A percentile compares a stretch with the other conserved stretches of the same genome.
These are phyloP conservation scores for Apium graveolens DNA, from an alignment of 129 eudicot genomes.

Conservation along the genomic window DNA sequence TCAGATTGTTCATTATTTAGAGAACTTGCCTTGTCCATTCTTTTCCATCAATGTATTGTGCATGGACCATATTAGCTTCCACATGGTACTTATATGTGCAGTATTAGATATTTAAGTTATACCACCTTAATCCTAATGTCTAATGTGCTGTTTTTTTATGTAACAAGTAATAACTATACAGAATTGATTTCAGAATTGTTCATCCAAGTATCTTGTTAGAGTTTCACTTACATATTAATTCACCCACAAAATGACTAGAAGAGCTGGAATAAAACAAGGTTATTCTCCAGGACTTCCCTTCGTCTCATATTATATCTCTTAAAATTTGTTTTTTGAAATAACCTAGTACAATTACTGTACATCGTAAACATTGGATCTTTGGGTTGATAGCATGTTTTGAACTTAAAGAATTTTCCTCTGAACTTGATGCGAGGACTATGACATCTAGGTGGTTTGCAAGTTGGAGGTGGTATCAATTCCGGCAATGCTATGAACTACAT, in stretches of 20 bases:
- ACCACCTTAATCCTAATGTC: background rate
- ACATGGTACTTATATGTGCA: background rate
- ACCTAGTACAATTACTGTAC: background rate
- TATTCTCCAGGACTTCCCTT: background rate
- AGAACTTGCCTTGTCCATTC: background rate
- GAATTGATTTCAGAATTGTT: background rate
- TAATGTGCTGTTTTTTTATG: background rate
- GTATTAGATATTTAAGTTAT: background rate
- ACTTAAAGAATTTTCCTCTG: constrained; percentile 44
- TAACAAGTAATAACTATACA: background rate
- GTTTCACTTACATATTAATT: background rate
- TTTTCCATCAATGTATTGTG: background rate
- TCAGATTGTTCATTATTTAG: background rate
- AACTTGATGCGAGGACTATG: constrained; percentile 43
- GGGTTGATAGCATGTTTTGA: constrained; percentile 23
- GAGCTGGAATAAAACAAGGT: background rate
- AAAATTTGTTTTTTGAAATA: background rate
- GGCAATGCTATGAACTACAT: constrained; percentile 75
- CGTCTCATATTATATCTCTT: background rate
- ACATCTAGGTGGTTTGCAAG: constrained; percentile 93
- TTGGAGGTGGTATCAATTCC: constrained; percentile 92
- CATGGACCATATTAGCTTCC: background rate
- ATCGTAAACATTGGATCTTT: constrained; percentile 12
- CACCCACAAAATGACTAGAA: background rate
- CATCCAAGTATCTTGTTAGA: background rate